Conservation (phyloP, 495 filamentous ascomycete genomes). For the Cercophora scortea region DNA sequence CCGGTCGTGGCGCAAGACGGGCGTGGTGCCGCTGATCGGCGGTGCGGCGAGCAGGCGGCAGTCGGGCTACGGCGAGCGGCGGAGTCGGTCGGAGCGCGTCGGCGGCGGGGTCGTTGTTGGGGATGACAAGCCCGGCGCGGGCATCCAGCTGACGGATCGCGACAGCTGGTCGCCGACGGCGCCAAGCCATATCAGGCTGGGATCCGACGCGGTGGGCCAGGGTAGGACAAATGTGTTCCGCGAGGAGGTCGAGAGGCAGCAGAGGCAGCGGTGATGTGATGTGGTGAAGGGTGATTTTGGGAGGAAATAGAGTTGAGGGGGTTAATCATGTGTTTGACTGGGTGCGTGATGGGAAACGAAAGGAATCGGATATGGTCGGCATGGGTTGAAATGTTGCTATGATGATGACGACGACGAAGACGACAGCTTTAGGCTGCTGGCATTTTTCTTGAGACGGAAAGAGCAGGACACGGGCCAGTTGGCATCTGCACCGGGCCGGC, state of each 20-base stretch:
- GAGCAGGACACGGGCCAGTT: too few relatives aligned
- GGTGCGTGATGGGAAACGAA: too few relatives aligned
- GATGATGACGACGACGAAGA: background rate
- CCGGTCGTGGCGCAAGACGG: constrained; percentile 7
- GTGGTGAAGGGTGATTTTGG: background rate
- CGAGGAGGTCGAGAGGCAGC: constrained; percentile 27
- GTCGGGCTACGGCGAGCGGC: constrained; percentile 16
- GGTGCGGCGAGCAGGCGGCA: background rate
- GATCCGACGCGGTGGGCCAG: background rate
- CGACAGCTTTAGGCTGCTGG: too few relatives aligned
- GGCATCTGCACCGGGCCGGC: too few relatives aligned
- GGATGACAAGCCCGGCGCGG: constrained; percentile 10
- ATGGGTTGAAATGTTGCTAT: too few relatives aligned
- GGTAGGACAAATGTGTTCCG: constrained; percentile 23
- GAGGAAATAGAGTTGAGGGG: too few relatives aligned
- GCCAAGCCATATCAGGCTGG: background rate
- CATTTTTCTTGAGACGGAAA: too few relatives aligned
- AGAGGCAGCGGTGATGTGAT: constrained; percentile 1
- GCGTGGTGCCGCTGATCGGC: constrained; percentile 11
- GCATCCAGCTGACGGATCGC: constrained; percentile 24
- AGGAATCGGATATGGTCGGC: too few relatives aligned
- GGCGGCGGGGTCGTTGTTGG: background rate
- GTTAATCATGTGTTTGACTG: background rate
- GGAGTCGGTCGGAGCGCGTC: constrained; percentile 15
- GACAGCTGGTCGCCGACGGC: constrained; percentile 25